Evolutionary conservation across 1,139 yeast species (phyloP).

Genomic region (Sugiyamaella xylanicola): DNA sequence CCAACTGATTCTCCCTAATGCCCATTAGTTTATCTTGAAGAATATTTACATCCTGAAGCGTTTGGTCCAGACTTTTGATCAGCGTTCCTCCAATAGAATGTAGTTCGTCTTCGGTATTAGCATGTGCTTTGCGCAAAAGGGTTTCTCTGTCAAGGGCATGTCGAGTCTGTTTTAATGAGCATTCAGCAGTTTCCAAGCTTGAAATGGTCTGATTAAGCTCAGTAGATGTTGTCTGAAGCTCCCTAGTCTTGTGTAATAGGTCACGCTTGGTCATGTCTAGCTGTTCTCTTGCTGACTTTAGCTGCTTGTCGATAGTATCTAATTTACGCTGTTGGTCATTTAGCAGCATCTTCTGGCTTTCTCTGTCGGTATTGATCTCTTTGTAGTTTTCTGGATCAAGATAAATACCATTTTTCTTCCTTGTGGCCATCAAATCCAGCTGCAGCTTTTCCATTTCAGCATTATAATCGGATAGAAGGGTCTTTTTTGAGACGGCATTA

Average conservation of each 20-base stretch:
- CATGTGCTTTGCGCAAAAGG: constrained; percentile 39
- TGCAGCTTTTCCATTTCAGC: constrained; percentile 60
- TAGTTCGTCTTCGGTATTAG: constrained; percentile 38
- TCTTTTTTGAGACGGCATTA: constrained; percentile 54
- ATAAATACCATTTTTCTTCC: constrained; percentile 68
- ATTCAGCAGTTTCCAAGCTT: constrained; percentile 30
- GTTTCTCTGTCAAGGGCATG: constrained; percentile 34
- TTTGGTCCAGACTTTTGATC: constrained; percentile 35
- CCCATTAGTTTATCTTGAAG: constrained; percentile 35
- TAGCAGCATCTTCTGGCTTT: constrained; percentile 49
- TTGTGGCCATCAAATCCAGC: constrained; percentile 61
- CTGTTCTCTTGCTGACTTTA: constrained; percentile 41
- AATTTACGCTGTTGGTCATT: constrained; percentile 53
- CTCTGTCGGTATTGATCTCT: constrained; percentile 51
- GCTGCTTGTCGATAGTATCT: constrained; percentile 49
- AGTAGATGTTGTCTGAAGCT: constrained; percentile 32
- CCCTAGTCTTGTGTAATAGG: constrained; percentile 34
- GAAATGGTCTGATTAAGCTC: constrained; percentile 26
- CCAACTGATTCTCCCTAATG: constrained; percentile 26
- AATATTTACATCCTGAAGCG: constrained; percentile 34
- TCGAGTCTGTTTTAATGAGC: constrained; percentile 30
- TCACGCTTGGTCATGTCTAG: constrained; percentile 37
- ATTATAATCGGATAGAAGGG: constrained; percentile 53
- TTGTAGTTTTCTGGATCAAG: constrained; percentile 56
- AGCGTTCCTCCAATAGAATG: constrained; percentile 36